Base-by-base conservation (phyloP, 352 stramenopile genomes). In the Phytophthora brassicae region DNA sequence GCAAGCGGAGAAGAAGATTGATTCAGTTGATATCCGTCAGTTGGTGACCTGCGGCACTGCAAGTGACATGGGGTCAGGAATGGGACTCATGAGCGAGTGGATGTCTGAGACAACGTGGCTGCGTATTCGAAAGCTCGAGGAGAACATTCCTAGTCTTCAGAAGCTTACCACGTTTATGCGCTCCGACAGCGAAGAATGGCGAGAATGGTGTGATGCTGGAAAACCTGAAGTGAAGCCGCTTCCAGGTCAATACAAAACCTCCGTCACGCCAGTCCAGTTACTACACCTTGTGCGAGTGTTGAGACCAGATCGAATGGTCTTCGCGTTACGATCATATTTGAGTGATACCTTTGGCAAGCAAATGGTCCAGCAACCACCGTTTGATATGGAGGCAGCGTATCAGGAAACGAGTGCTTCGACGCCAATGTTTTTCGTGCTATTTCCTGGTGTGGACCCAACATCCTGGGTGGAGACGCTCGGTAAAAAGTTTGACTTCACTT, bases 141-240 rank as follows among this genome's bases (percentile, higher is more conserved):
- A 90, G 41, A 74, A 56, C 22, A 80, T 97, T 41, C 67, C 86
- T 17, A 78, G 75, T 24, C 95, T 99, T 45, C 77, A 96, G 54
- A 96, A 94, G 47, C 79, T 99, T 23, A 93, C 92, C 4, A 94
- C 97, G 38, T 87, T 83, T 31, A 98, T 99, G 88, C 94, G 97
- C 35, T 89, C 81, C 2, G 96, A 99, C 56, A 88, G 85, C 9
- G 97, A 99, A 47, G 96, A 99, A 48, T 99, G 96, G 96, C 79
- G 81, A 44, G 78, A 90, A 51, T 99, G 94, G 93, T 98, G 93
- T 66, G 90, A 98, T 33, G 65, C 85, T 8, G 92, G 97, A 45
- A 90, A 92, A 19, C 93, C 94, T 0, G 97, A 99, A 74, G 62
- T 72, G 16, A 79, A 80, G 17, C 74, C 90, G 20, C 77, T 98